Conservation (phyloP, 768 basidiomycete species). For the Auricularia sp. region DNA sequence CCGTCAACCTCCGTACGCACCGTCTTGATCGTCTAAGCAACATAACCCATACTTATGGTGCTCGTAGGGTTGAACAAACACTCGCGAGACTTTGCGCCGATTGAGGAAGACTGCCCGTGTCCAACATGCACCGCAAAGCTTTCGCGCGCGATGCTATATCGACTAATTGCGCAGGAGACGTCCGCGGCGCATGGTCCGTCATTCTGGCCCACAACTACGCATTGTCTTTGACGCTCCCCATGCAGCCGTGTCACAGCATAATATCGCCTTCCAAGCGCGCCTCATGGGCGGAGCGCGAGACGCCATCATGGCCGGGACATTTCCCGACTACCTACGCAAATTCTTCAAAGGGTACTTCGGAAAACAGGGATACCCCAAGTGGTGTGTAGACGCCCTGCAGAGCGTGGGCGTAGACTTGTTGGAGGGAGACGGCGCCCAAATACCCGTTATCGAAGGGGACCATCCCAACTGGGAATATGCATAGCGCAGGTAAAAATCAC, state of each 20-base stretch:
- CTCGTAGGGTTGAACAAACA: constrained; percentile 57
- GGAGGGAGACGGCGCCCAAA: constrained; percentile 52
- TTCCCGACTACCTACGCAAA: constrained; percentile 62
- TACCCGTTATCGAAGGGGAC: constrained; percentile 13
- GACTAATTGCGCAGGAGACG: constrained; percentile 70
- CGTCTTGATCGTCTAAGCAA: not conserved
- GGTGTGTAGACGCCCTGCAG: constrained; percentile 77
- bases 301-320: constrained; percentile 67
- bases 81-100: constrained; percentile 55
- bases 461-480: constrained; percentile 56
- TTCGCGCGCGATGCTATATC: constrained; percentile 67
- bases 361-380: constrained; percentile 69
- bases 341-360: constrained; percentile 79
- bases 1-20: constrained; percentile 66
- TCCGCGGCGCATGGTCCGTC: constrained; percentile 71
- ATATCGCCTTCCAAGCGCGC: constrained; percentile 76
- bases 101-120: constrained; percentile 74
- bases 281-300: constrained; percentile 79
- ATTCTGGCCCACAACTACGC: not conserved
- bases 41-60: not conserved
- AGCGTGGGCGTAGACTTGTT: constrained; percentile 79
- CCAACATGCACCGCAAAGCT: constrained; percentile 66
- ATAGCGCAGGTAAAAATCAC: not conserved
- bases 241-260: constrained; percentile 71
- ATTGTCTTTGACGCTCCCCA: not conserved